Conservation (phyloP, 2,329 filamentous ascomycete genomes). For the Camillea tinctor region DNA sequence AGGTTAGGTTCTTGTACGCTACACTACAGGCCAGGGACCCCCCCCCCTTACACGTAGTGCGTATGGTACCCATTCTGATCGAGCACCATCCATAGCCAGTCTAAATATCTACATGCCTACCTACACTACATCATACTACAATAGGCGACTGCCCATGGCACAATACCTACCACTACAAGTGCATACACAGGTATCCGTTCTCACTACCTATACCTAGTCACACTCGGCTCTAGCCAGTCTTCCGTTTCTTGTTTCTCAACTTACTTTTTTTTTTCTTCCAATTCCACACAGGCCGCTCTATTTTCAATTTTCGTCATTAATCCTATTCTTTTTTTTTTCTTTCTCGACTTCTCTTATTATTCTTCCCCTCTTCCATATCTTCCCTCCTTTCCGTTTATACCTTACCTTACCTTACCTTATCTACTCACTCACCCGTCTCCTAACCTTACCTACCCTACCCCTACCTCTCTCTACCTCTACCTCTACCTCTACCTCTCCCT, state of each 20-base stretch:
- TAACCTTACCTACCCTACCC: neutral
- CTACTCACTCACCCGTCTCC: conserved; percentile 1
- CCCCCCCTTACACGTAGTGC: conserved; percentile 15
- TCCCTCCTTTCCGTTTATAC: conserved; percentile 12
- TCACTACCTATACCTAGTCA: conserved; percentile 13
- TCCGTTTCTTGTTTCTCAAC: conserved; percentile 20
- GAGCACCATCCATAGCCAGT: conserved; percentile 9
- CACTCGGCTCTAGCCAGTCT: conserved; percentile 20
- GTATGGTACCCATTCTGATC: conserved; percentile 14
- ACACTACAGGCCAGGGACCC: conserved; percentile 14
- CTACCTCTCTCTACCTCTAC: no score
- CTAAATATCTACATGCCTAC: neutral
- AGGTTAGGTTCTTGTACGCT: no score
- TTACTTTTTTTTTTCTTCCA: conserved; percentile 21
- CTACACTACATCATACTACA: conserved; percentile 7
- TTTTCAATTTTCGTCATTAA: conserved; percentile 27
- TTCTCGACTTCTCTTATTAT: conserved; percentile 17
- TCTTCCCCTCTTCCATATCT: conserved; percentile 10
- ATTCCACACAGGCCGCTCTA: conserved; percentile 22
- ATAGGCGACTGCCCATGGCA: conserved; percentile 19
- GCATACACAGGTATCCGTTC: conserved; percentile 18
- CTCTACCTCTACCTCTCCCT: no score
- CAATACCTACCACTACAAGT: conserved; percentile 21
- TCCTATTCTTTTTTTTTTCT: conserved; percentile 16
- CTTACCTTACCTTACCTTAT: no score